A percentile compares a stretch with the other conserved stretches of the same genome.
These are phyloP conservation scores for Cyclotella atomus DNA, from an alignment of 108 stramenopile species.

Conservation along the genomic window DNA sequence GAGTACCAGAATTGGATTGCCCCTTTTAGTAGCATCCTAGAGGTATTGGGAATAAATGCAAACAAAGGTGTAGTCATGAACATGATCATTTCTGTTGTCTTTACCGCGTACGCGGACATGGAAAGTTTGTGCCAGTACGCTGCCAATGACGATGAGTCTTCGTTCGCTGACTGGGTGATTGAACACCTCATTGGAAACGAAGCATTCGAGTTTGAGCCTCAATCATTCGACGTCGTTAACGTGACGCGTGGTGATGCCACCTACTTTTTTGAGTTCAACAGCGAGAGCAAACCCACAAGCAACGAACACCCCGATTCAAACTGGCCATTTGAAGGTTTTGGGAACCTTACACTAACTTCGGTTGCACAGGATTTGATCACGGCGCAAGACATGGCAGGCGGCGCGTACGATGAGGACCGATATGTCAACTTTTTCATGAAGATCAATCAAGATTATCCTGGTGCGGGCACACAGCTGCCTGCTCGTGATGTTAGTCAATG, in stretches of 20 bases:
- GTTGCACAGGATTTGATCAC: background rate
- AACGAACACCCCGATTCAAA: background rate
- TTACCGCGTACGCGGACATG: background rate
- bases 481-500: background rate
- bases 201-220: background rate
- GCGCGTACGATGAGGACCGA: constrained; percentile 14
- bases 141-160: background rate
- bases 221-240: background rate
- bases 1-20: constrained; percentile 8
- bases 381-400: constrained; percentile 2
- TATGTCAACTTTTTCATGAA: constrained; percentile 8
- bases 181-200: background rate
- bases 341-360: background rate
- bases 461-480: constrained; percentile 18
- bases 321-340: constrained; percentile 3
- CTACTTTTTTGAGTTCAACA: constrained; percentile 10
- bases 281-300: constrained; percentile 4
- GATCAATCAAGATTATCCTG: constrained; percentile 19
- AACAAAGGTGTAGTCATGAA: constrained; percentile 7
- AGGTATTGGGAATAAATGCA: constrained; percentile 2
- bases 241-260: background rate
- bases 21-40: background rate
- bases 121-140: background rate
- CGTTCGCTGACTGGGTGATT: constrained; percentile 3
- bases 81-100: background rate